Conservation (phyloP, 225 moss, liverwort and hornwort species). For the Pseudisothecium myosuroides region DNA sequence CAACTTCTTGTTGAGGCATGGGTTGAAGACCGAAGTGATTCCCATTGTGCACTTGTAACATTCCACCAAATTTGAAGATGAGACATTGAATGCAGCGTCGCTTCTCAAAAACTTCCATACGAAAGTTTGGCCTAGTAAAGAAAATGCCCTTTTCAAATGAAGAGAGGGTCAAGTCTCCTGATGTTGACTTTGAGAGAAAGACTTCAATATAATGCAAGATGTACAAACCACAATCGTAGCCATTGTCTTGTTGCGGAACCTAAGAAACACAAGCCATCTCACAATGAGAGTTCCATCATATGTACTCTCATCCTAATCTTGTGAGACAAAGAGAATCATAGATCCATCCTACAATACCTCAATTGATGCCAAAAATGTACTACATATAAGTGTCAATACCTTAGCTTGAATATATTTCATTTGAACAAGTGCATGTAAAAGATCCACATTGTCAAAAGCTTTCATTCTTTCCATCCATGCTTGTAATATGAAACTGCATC, state of each 20-base stretch:
- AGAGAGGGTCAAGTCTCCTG: neutral
- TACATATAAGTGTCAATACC: neutral
- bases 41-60: too few species aligned
- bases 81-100: neutral
- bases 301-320: accelerated
- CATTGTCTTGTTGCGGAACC: neutral
- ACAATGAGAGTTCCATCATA: neutral
- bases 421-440: neutral
- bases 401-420: neutral
- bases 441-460: neutral
- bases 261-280: neutral
- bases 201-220: neutral
- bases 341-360: neutral
- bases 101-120: accelerated
- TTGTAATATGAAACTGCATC: neutral
- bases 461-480: neutral
- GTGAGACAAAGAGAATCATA: neutral
- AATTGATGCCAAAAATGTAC: accelerated
- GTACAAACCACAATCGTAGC: neutral
- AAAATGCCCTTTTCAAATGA: too few species aligned
- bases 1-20: neutral
- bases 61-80: neutral
- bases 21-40: neutral
- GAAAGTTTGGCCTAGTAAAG: neutral
- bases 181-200: neutral